phyloP scores from a whole-genome alignment of 1,284 basidiomycete species.

The Microbotryum violaceum region DNA sequence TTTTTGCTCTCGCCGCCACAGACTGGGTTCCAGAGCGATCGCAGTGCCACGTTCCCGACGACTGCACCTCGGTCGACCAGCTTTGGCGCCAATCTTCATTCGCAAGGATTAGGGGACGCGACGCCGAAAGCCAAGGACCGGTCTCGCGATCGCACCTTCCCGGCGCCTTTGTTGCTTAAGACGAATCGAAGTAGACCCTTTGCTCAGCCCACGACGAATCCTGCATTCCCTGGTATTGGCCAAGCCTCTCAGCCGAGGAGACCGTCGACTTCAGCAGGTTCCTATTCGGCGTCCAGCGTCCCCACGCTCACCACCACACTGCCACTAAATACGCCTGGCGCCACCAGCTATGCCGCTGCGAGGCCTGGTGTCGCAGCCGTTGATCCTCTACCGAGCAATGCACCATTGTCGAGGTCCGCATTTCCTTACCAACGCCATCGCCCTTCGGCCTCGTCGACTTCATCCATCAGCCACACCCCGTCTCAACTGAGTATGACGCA shows the following conservation, averaged over 20 bases:
- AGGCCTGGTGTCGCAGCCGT: no score
- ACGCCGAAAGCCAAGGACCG: neutral
- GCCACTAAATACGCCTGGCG: no score
- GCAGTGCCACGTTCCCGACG: neutral
- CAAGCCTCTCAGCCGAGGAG: neutral
- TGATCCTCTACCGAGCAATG: no score
- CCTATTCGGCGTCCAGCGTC: no score
- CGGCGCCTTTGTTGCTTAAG: slow-evolving; percentile 23
- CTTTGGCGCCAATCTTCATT: neutral
- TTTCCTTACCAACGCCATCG: slow-evolving; percentile 21
- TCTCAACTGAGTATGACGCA: slow-evolving; percentile 3
- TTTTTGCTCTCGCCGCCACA: slow-evolving; percentile 21
- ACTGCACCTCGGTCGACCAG: slow-evolving; percentile 3
- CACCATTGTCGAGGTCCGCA: no score
- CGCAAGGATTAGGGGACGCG: neutral
- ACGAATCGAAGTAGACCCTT: slow-evolving; percentile 4
- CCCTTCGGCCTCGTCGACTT: slow-evolving; percentile 20
- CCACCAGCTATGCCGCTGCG: slow-evolving; percentile 2
- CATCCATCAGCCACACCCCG: slow-evolving; percentile 18
- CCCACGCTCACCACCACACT: no score
- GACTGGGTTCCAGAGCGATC: no score
- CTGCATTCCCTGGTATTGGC: neutral
- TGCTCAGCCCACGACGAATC: neutral
- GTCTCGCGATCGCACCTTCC: slow-evolving; percentile 17
- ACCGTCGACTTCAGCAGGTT: no score